phyloP scores from a whole-genome alignment of 2,329 filamentous ascomycete species.

The Juglanconis sp. region DNA sequence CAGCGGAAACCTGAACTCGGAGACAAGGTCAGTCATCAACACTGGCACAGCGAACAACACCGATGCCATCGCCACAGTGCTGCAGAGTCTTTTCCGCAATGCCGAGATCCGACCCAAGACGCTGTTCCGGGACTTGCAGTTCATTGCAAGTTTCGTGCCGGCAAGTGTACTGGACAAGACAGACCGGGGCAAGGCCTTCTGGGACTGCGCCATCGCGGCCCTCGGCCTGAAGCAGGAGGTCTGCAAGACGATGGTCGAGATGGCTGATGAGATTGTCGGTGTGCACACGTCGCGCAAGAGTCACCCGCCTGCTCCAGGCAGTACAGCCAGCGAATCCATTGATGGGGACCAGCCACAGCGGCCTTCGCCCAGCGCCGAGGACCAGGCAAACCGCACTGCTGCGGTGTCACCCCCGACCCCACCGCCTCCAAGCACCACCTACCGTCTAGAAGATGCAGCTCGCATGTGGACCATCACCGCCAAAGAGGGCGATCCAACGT shows the following conservation, averaged over 20 bases:
- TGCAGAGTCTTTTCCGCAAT: constrained; percentile 66
- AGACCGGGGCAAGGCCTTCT: constrained; percentile 74
- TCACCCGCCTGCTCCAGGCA: constrained; percentile 26
- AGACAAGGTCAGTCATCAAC: constrained; percentile 44
- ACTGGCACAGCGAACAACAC: constrained; percentile 48
- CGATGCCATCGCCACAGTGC: constrained; percentile 62
- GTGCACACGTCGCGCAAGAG: constrained; percentile 60
- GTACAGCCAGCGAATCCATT: constrained; percentile 15
- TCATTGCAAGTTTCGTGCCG: constrained; percentile 65
- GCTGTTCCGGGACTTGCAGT: constrained; percentile 78
- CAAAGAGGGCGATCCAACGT: constrained; percentile 83
- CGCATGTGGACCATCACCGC: constrained; percentile 91
- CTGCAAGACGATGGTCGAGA: constrained; percentile 72
- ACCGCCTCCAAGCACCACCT: constrained; percentile 53
- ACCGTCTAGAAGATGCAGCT: constrained; percentile 76
- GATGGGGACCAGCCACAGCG: constrained; percentile 25
- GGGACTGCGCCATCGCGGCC: constrained; percentile 84
- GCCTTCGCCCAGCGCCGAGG: constrained; percentile 14
- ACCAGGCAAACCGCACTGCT: constrained; percentile 22
- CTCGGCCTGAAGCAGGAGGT: constrained; percentile 86
- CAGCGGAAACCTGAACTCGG: constrained; percentile 31
- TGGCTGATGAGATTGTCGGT: constrained; percentile 52
- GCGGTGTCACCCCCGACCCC: constrained; percentile 39
- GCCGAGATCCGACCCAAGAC: constrained; percentile 71
- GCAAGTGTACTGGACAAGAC: constrained; percentile 58